Evolutionary conservation across 345 rosid genomes (phyloP), one percentile per base, ranked within the genome.

Genomic region (Acer campestre): DNA sequence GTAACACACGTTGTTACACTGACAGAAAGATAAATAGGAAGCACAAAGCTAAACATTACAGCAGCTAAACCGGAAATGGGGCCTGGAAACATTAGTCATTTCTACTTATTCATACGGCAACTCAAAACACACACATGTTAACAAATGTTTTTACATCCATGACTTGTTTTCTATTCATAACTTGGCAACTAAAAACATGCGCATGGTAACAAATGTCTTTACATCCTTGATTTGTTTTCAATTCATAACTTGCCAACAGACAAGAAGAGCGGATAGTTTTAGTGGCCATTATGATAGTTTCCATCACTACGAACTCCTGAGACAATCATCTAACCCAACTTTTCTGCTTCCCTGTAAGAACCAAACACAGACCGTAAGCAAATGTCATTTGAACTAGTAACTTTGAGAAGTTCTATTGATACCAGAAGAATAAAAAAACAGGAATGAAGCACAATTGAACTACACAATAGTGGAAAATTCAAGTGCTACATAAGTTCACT

Each of bases 321-420:
- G 18, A 25, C 3, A 29, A 46, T 4, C 55, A 38, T 53, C 27
- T 14, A 31, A 63, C 11, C 11, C 65, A 20, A 31, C 20, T 5
- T 31, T 7, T 65, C 65, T 68, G 68, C 55, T 16, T 27, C 42
- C 74, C 67, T 44, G 79, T 5, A 58, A 76, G 61, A 56, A 76
- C 10, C 71, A 51, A 58, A 42, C 67, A 38, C 6, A 40, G 61
- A 68, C 6, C 1, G 25, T 38, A 25, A 44, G 68, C 23, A 67
- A 68, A 29, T 29, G 38, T 42, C 46, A 42, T 9, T 9, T 2
- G 10, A 42, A 13, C 42, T 29, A 64, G 9, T 11, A 5, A 10
- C 9, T 25, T 25, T 4, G 16, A 0, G 1, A 55, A 22, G 11
- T 44, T 42, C 4, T 1, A 12, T 68, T 46, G 38, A 46, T 23